phyloP scores from a whole-genome alignment of 805 yeast species.

The Pichia nakasei region DNA sequence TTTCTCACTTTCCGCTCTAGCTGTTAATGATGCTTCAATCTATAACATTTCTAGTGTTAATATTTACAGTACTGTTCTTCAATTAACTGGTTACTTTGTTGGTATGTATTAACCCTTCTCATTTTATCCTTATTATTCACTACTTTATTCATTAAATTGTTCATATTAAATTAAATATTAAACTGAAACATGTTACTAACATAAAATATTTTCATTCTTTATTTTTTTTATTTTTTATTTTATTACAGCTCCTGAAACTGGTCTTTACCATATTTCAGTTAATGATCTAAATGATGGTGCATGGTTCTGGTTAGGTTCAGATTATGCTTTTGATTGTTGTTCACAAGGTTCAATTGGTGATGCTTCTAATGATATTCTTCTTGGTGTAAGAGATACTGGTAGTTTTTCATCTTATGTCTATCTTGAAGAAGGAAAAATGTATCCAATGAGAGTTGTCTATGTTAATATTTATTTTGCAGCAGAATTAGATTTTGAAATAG shows the following conservation, averaged over 20 bases:
- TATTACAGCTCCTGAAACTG: constrained; percentile 19
- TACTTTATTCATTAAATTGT: no score
- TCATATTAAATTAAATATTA: no score
- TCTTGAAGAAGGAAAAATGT: constrained; percentile 8
- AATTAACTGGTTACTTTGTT: constrained; percentile 10
- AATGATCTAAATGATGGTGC: constrained; percentile 22
- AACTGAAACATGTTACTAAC: no score
- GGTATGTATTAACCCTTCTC: constrained; percentile 11
- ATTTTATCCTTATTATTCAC: no score
- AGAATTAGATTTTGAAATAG: constrained; percentile 3
- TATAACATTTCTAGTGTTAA: constrained; percentile 1
- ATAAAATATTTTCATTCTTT: constrained; percentile 9
- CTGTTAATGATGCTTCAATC: not conserved
- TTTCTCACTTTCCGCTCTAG: constrained; percentile 2
- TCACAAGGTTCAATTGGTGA: not conserved
- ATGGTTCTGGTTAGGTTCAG: constrained; percentile 24
- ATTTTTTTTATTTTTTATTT: constrained; percentile 7
- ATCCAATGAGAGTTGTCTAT: constrained; percentile 13
- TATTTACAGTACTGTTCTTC: constrained; percentile 4
- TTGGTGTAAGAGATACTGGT: not conserved
- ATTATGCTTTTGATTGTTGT: constrained; percentile 29
- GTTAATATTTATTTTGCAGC: constrained; percentile 2
- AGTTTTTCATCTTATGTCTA: constrained; percentile 6
- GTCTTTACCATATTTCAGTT: constrained; percentile 19
- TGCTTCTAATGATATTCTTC: constrained; percentile 1